Base-by-base conservation (phyloP, 305 asterid genomes). In the Euphrasia arctica region DNA sequence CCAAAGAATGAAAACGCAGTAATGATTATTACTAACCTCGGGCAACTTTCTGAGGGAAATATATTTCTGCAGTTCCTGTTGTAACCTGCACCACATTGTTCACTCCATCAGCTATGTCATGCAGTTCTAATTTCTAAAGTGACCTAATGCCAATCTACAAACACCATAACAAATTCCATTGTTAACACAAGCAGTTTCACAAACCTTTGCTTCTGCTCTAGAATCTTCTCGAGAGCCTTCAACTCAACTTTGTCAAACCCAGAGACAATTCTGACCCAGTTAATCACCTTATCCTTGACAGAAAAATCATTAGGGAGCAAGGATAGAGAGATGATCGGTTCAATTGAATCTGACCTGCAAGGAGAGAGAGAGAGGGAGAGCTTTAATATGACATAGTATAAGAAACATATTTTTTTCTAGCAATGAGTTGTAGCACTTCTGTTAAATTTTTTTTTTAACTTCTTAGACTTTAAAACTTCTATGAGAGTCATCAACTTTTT, bases 171-270 rank as follows among this genome's bases (percentile, higher is more conserved):
- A 45, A 58, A 72, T 12, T 55, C 10, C 18, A 14, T 56, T 55
- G 57, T 56, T 52, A 66, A 82, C 52, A 31, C 54, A 62, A 68
- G 61, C 67, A 70, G 47, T 54, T 54, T 14, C 68, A 70, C 78
- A 66, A 71, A 94, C 99, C 99, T 91, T 77, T 86, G 95, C 74
- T 94, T 91, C 83, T 88, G 99, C 83, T 91, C 98, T 65, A 94
- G 72, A 74, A 94, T 89, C 86, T 88, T 94, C 82, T 94, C 99
- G 61, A 94, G 85, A 65, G 97, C 98, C 87, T 89, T 88, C 50
- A 85, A 83, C 81, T 91, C 99, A 56, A 91, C 80, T 75, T 90
- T 94, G 81, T 90, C 99, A 64, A 88, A 88, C 72, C 85, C 89
- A 36, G 91, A 74, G 81, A 91, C 89, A 58, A 84, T 72, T 65